Percentiles rank a stretch among this genome's conserved stretches.
Conservation (phyloP, 1,284 basidiomycete genomes). For the Malassezia caprae region DNA sequence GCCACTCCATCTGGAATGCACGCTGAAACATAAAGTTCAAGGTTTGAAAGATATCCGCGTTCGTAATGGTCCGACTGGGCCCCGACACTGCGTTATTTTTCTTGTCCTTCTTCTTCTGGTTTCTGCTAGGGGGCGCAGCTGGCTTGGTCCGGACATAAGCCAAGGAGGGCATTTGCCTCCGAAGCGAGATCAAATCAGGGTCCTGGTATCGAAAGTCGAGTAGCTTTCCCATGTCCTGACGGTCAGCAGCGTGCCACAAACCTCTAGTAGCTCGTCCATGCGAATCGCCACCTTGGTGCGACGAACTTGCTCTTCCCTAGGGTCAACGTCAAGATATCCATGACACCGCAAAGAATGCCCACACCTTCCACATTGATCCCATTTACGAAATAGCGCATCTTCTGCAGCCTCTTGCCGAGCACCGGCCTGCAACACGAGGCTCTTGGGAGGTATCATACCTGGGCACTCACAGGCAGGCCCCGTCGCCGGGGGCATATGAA, state of each 20-base stretch:
- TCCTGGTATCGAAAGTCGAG: constrained; percentile 67
- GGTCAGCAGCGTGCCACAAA: constrained; percentile 47
- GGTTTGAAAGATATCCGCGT: constrained; percentile 22
- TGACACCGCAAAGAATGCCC: constrained; percentile 63
- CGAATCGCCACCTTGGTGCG: constrained; percentile 67
- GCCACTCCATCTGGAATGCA: not conserved
- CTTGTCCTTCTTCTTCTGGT: not conserved
- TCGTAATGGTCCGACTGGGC: not conserved
- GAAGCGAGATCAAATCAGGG: constrained; percentile 60
- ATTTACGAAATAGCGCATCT: not conserved
- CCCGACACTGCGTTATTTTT: not conserved
- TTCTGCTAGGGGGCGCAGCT: not conserved
- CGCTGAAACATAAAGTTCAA: constrained; percentile 16
- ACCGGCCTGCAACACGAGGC: not conserved
- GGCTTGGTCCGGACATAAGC: constrained; percentile 6
- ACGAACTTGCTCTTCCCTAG: constrained; percentile 51
- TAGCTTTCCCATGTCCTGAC: constrained; percentile 63
- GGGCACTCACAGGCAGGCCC: constrained; percentile 3
- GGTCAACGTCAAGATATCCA: constrained; percentile 53
- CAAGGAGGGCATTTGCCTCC: constrained; percentile 50
- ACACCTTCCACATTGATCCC: constrained; percentile 51
- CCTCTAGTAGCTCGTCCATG: constrained; percentile 74
- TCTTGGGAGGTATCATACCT: constrained; percentile 3
- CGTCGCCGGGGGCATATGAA: not conserved
- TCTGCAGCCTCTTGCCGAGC: not conserved